These are phyloP conservation scores for Proliferodiscus dingleyae DNA, from an alignment of 2,329 filamentous ascomycete species.

Conservation along the genomic window DNA sequence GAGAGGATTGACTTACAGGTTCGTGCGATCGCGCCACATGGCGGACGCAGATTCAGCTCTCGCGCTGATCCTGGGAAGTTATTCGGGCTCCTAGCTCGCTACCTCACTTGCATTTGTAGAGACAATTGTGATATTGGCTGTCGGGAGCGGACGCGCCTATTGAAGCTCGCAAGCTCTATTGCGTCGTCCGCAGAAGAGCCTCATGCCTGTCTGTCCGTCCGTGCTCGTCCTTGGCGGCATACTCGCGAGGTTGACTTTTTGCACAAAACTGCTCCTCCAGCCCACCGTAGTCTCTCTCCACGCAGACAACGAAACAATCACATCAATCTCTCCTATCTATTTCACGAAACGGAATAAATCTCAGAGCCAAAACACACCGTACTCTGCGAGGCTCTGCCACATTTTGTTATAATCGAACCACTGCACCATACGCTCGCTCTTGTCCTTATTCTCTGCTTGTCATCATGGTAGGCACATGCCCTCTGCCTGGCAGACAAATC, in stretches of 20 bases:
- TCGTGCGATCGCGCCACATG: constrained; percentile 99
- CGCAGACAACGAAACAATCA: not conserved
- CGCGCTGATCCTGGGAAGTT: constrained; percentile 7
- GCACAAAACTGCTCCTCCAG: too few species aligned
- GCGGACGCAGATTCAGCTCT: constrained; percentile 39
- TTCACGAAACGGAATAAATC: too few species aligned
- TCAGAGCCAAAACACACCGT: too few species aligned
- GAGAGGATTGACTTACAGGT: constrained; percentile 62
- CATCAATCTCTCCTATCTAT: constrained; percentile 1
- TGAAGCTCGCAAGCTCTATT: not conserved
- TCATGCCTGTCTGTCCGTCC: too few species aligned
- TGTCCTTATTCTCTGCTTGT: constrained; percentile 5
- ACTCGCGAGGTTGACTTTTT: too few species aligned
- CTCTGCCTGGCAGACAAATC: constrained; percentile 5
- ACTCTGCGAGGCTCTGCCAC: not conserved
- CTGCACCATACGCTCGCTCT: constrained; percentile 2
- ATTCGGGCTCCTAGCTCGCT: not conserved
- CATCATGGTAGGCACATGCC: constrained; percentile 23
- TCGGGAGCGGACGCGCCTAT: not conserved
- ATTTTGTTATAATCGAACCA: not conserved
- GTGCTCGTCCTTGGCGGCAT: too few species aligned
- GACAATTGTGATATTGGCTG: constrained; percentile 6
- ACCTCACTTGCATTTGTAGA: constrained; percentile 1
- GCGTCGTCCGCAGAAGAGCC: too few species aligned
- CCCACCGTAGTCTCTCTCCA: too few species aligned